phyloP scores from a whole-genome alignment of 208 protist genomes.

The Trypanosoma lewisi region DNA sequence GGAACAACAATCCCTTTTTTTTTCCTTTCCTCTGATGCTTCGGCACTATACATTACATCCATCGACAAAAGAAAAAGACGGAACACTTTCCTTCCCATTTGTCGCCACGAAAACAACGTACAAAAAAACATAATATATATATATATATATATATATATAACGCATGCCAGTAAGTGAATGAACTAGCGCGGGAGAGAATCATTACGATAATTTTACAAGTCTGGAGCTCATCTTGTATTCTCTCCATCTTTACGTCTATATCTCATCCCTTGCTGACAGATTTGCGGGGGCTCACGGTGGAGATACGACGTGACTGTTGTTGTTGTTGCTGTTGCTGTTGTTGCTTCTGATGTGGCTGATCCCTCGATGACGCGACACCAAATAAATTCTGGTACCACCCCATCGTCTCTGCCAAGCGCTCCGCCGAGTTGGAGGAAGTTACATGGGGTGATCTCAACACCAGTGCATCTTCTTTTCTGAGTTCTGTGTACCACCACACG shows the following conservation, averaged over 20 bases:
- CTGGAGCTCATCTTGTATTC: background rate
- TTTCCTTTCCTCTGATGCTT: background rate
- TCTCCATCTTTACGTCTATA: background rate
- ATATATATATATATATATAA: no score
- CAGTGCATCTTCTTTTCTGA: slow-evolving; percentile 6
- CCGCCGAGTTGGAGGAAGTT: background rate
- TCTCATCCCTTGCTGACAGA: background rate
- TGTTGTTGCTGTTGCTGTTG: slow-evolving; percentile 21
- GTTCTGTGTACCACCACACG: slow-evolving; percentile 31
- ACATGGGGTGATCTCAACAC: no score
- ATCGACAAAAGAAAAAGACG: background rate
- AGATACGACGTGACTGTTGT: slow-evolving; percentile 7
- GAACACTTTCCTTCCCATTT: no score
- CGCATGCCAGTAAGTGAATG: no score
- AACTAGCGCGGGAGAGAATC: no score
- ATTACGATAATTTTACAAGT: no score
- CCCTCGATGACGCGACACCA: background rate
- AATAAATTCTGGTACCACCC: slow-evolving; percentile 33
- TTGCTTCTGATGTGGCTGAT: slow-evolving; percentile 20
- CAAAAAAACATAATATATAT: no score
- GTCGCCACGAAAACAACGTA: no score
- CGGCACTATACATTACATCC: background rate
- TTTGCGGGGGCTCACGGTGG: background rate
- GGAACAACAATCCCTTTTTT: background rate
- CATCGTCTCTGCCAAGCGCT: slow-evolving; percentile 31